These are phyloP conservation scores for Brasilioporus rufonigricans DNA, from an alignment of 768 basidiomycete genomes.

Conservation along the genomic window DNA sequence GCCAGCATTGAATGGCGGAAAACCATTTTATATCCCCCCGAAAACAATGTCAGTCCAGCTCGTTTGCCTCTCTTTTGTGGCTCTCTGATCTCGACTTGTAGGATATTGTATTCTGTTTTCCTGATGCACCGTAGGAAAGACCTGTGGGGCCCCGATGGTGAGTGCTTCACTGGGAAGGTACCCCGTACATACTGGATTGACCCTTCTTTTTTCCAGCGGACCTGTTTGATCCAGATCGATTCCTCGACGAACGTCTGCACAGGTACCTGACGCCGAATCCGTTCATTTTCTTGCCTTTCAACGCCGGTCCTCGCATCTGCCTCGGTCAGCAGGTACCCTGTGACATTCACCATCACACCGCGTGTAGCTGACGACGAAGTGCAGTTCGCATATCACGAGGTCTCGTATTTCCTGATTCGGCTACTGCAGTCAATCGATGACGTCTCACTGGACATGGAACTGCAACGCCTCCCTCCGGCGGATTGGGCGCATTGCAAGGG, in stretches of 20 bases:
- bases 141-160: constrained; percentile 39
- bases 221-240: too few species aligned
- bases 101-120: constrained; percentile 23
- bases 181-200: too few species aligned
- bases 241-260: constrained; percentile 54
- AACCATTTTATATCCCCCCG: constrained; percentile 54
- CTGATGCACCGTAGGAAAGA: constrained; percentile 39
- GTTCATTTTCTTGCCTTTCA: too few species aligned
- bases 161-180: neutral
- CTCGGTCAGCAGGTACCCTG: constrained; percentile 31
- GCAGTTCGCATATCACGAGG: too few species aligned
- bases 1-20: constrained; percentile 30
- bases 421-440: too few species aligned
- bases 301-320: too few species aligned
- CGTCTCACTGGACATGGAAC: too few species aligned
- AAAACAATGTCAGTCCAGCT: constrained; percentile 21
- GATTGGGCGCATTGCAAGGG: too few species aligned
- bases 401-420: too few species aligned
- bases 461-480: too few species aligned
- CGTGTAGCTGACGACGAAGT: too few species aligned
- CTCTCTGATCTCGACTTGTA: constrained; percentile 1
- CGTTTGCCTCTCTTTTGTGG: neutral
- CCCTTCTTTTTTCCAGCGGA: constrained; percentile 32
- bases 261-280: too few species aligned
- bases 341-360: neutral